These are phyloP conservation scores for Obelidium mucronatum DNA, from an alignment of 192 early-diverging fungal species.

Conservation along the genomic window DNA sequence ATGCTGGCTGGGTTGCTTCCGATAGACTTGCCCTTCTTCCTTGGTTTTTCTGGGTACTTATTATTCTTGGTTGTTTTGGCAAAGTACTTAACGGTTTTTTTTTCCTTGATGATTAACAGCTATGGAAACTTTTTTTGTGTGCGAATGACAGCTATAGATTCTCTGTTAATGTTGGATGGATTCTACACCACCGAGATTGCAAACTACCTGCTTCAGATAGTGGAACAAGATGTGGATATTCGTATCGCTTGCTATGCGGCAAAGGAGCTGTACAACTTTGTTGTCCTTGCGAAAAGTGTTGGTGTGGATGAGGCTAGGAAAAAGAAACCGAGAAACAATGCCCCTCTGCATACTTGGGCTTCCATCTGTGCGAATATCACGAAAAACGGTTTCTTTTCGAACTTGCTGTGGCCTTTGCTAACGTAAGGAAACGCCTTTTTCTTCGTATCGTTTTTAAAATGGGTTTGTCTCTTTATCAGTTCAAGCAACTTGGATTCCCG, in stretches of 20 bases:
- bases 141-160: constrained; percentile 76
- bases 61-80: no score
- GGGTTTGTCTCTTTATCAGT: constrained; percentile 1
- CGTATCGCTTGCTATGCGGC: constrained; percentile 66
- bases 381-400: background rate
- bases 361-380: constrained; percentile 2
- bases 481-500: constrained; percentile 55
- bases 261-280: constrained; percentile 38
- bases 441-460: background rate
- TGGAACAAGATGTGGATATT: constrained; percentile 68
- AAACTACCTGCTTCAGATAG: constrained; percentile 65
- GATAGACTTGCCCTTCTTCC: constrained; percentile 72
- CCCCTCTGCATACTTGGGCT: constrained; percentile 3
- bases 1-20: constrained; percentile 72
- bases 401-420: constrained; percentile 10
- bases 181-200: constrained; percentile 51
- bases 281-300: constrained; percentile 11
- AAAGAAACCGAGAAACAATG: background rate
- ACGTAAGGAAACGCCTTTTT: background rate
- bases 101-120: constrained; percentile 35
- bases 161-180: constrained; percentile 76
- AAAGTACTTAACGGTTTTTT: background rate
- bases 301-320: background rate
- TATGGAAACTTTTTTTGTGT: constrained; percentile 76
- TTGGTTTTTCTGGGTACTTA: constrained; percentile 70